Percentiles rank a stretch among this genome's conserved stretches.
phyloP scores from a whole-genome alignment of 2,329 filamentous ascomycete genomes.

The Ceratocystis eucalypticola region DNA sequence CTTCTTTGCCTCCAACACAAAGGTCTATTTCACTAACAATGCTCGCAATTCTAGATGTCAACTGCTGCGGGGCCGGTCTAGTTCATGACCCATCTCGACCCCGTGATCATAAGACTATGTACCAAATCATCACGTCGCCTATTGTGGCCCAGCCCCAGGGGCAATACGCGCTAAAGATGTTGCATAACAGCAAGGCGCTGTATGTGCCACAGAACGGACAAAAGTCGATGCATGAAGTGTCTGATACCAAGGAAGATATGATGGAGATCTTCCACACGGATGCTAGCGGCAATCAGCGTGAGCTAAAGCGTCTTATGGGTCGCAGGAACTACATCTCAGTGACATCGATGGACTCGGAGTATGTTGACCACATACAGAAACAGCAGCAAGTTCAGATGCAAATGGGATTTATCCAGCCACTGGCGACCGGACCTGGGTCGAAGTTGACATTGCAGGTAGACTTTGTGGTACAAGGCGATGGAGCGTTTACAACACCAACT shows the following conservation, averaged over 20 bases:
- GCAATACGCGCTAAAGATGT: conserved; percentile 76
- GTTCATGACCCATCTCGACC: conserved; percentile 89
- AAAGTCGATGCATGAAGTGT: conserved; percentile 55
- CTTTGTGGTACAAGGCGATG: conserved; percentile 92
- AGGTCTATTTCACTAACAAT: not conserved
- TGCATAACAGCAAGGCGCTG: conserved; percentile 88
- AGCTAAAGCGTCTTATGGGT: conserved; percentile 86
- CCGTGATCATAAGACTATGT: conserved; percentile 96
- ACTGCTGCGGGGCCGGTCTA: conserved; percentile 79
- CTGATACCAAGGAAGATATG: conserved; percentile 98
- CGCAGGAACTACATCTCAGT: conserved; percentile 84
- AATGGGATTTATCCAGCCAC: conserved; percentile 19
- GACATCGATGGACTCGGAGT: conserved; percentile 86
- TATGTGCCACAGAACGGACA: conserved; percentile 86
- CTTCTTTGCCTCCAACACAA: not conserved
- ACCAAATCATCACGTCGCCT: conserved; percentile 86
- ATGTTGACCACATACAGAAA: conserved; percentile 32
- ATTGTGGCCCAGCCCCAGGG: conserved; percentile 82
- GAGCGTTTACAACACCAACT: conserved; percentile 64
- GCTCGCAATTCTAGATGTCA: conserved; percentile 48
- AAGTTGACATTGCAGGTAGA: conserved; percentile 83
- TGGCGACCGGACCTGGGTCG: conserved; percentile 34
- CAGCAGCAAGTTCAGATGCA: conserved; percentile 12
- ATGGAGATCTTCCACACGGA: conserved; percentile 98
- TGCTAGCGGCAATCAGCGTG: conserved; percentile 66